Conservation (phyloP, 2,329 filamentous ascomycete species). For the Aspergillus sp. region DNA sequence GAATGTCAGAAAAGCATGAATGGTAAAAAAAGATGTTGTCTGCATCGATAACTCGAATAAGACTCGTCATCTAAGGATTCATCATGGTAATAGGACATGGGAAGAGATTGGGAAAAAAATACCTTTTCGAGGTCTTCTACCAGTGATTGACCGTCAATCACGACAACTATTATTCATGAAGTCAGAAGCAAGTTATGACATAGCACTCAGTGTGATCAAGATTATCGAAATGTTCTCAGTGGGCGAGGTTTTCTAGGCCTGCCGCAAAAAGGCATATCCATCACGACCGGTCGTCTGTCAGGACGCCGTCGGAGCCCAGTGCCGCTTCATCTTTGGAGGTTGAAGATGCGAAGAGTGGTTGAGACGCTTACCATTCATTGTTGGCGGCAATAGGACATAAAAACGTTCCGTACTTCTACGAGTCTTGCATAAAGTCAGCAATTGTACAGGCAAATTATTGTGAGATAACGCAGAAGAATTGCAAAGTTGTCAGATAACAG, state of each 20-base stretch:
- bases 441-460: background rate
- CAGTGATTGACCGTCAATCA: background rate
- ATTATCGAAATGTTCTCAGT: conserved; percentile 57
- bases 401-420: background rate
- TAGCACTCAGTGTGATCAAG: conserved; percentile 1
- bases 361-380: conserved; percentile 18
- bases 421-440: background rate
- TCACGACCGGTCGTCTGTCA: conserved; percentile 57
- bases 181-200: conserved; percentile 22
- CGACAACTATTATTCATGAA: conserved; percentile 8
- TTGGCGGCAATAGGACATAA: too few relatives aligned
- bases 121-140: too few relatives aligned
- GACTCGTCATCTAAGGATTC: conserved; percentile 59
- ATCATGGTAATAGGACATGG: conserved; percentile 32
- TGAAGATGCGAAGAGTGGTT: conserved; percentile 1
- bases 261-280: conserved; percentile 83
- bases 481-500: conserved; percentile 23
- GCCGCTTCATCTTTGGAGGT: conserved; percentile 51
- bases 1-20: conserved; percentile 53
- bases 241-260: conserved; percentile 99
- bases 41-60: conserved; percentile 58
- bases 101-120: too few relatives aligned
- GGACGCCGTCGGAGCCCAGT: conserved; percentile 85
- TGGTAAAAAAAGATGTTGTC: conserved; percentile 50
- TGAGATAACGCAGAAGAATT: background rate